Conservation (phyloP, 2,329 filamentous ascomycete genomes). For the Lachnellula arida region DNA sequence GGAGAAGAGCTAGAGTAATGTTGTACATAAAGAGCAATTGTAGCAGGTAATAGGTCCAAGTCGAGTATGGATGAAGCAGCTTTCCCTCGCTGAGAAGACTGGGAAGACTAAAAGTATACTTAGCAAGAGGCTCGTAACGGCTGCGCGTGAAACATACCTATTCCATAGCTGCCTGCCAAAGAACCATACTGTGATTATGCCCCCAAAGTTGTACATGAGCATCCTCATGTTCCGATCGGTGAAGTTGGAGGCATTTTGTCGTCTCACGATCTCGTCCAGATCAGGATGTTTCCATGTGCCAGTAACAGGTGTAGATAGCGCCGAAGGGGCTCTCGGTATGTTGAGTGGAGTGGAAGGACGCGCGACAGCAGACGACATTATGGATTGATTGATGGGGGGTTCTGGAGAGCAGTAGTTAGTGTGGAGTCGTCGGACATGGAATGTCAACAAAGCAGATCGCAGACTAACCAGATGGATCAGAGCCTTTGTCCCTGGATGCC, state of each 20-base stretch:
- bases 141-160: conserved; percentile 15
- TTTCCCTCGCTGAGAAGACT: conserved; percentile 19
- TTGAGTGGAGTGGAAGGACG: conserved; percentile 24
- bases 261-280: conserved; percentile 77
- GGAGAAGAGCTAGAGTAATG: conserved; percentile 64
- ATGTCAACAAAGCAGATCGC: conserved; percentile 19
- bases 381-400: background rate
- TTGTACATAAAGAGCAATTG: conserved; percentile 63
- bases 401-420: background rate
- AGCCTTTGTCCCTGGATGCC: background rate
- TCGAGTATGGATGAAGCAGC: conserved; percentile 22
- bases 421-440: background rate
- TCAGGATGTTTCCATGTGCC: conserved; percentile 90
- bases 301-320: conserved; percentile 35
- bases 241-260: conserved; percentile 75
- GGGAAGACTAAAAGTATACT: conserved; percentile 25
- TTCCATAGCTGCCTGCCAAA: conserved; percentile 35
- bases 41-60: conserved; percentile 39
- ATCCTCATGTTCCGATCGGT: conserved; percentile 68
- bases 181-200: conserved; percentile 46
- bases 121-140: background rate
- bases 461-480: conserved; percentile 1
- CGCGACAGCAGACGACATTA: conserved; percentile 12
- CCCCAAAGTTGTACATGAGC: conserved; percentile 62
- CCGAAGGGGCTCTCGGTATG: conserved; percentile 5